Conservation (phyloP, 75 land plant species). For the Isoetes taiwanensis region DNA sequence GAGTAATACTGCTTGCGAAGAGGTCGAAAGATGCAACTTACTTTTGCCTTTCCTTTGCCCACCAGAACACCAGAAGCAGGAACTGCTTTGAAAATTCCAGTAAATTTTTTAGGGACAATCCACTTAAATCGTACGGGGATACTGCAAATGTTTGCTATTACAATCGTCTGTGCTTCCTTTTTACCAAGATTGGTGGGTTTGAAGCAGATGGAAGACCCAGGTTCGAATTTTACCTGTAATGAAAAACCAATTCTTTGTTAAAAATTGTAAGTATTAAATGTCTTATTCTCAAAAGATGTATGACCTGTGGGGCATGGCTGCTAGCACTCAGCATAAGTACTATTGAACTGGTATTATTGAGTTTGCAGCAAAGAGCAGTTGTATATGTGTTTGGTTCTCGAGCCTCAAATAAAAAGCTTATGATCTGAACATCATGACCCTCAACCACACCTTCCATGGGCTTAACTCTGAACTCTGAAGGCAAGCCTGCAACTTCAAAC, state of each 20-base stretch:
- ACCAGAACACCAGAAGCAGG: conserved; percentile 16
- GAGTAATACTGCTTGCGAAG: conserved; percentile 5
- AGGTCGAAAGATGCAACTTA: conserved; percentile 18
- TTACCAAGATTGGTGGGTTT: conserved; percentile 28
- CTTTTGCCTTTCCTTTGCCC: conserved; percentile 11
- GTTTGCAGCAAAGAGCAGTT: conserved; percentile 13
- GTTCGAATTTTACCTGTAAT: not conserved
- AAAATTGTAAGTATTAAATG: not conserved
- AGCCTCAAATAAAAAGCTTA: conserved; percentile 21
- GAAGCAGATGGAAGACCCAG: conserved; percentile 13
- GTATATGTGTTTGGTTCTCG: conserved; percentile 12
- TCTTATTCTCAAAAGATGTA: not conserved
- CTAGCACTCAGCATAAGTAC: conserved; percentile 17
- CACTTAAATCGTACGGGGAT: conserved; percentile 17
- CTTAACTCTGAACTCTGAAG: conserved; percentile 16
- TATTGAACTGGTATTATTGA: conserved; percentile 14
- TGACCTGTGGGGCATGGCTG: conserved; percentile 23
- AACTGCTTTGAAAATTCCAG: conserved; percentile 12
- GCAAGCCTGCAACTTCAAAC: conserved; percentile 9
- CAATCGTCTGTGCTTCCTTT: not conserved
- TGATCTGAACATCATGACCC: conserved; percentile 16
- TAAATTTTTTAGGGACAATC: conserved; percentile 10
- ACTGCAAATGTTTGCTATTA: conserved; percentile 11
- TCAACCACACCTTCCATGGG: conserved; percentile 24
- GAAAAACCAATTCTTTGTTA: not conserved